Evolutionary conservation across 2,329 filamentous ascomycete genomes (phyloP), one percentile per base, ranked within the genome.

Genomic region (Fusarium ramigenum): DNA sequence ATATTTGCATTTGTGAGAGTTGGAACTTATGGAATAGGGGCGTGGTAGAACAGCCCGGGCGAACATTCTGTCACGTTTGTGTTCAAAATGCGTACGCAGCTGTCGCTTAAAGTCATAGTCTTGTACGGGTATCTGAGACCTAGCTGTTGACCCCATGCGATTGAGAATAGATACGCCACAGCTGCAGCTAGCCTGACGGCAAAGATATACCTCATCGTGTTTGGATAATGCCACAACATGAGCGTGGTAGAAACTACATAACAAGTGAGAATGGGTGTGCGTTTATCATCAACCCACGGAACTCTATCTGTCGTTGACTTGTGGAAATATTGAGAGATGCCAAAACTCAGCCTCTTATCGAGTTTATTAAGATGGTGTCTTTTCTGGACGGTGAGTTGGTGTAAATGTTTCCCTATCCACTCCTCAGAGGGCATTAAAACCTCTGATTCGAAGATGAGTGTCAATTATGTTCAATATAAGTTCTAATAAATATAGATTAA

Each of bases 271-370:
- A 32, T n/a, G 10, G 34, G 21, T 50, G 21, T 10, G 7, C 4
- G 8, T 23, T 23, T 2, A 23, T 34, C 9, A 50, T 34, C 11
- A n/a, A 1, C 47, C 0, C 28, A 7, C 10, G 23, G n/a, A 34
- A 5, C 21, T 34, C n/a, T 19, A 14, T 16, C 34, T 50, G 5
- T 14, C 1, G 0, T 23, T 14, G 6, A 7, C 5, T 34, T 9
- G 30, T 23, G 47, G 30, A 30, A 30, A 50, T 9, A 16, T 18
- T n/a, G 10, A n/a, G 21, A 32, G 16, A 32, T 7, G 10, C 0
- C 8, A 32, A 23, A 23, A 32, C 18, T 9, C 3, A 12, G 28
- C 9, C 5, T 50, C 11, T 18, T 12, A 3, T 23, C 5, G 11
- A n/a, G 21, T 34, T 32, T 50, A 0, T n/a, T 19, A 12, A 14